These are phyloP conservation scores for Pseudogymnoascus sp. DNA, from an alignment of 2,329 filamentous ascomycete genomes.

Conservation along the genomic window DNA sequence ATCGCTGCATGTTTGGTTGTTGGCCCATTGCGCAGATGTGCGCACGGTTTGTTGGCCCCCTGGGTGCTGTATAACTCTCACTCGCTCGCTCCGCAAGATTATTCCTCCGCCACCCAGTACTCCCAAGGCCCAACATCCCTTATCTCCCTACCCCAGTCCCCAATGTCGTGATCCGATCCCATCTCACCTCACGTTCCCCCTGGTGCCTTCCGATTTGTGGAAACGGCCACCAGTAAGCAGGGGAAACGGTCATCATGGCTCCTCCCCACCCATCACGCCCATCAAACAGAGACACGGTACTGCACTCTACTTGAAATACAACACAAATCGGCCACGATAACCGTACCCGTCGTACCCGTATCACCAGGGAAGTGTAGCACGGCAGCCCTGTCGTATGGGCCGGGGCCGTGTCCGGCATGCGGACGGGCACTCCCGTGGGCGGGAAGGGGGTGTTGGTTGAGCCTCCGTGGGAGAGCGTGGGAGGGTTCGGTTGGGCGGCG, in stretches of 20 bases:
- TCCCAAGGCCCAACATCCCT: neutral
- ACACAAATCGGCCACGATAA: neutral
- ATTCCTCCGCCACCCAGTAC: neutral
- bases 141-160: neutral
- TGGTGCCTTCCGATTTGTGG: neutral
- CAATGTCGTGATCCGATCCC: neutral
- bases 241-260: neutral
- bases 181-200: neutral
- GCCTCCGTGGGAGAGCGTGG: neutral
- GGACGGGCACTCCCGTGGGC: neutral
- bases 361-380: neutral
- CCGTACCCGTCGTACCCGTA: neutral
- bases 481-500: neutral
- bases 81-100: neutral
- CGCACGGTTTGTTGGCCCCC: neutral
- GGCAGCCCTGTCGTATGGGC: neutral
- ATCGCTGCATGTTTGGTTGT: neutral
- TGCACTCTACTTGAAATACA: neutral
- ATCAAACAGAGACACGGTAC: neutral
- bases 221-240: neutral
- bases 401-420: neutral
- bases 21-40: neutral
- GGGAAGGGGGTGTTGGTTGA: neutral
- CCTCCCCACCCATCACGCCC: neutral
- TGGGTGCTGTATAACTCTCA: neutral